phyloP scores from a whole-genome alignment of 2,329 filamentous ascomycete species.

The Sporothrix sp. region DNA sequence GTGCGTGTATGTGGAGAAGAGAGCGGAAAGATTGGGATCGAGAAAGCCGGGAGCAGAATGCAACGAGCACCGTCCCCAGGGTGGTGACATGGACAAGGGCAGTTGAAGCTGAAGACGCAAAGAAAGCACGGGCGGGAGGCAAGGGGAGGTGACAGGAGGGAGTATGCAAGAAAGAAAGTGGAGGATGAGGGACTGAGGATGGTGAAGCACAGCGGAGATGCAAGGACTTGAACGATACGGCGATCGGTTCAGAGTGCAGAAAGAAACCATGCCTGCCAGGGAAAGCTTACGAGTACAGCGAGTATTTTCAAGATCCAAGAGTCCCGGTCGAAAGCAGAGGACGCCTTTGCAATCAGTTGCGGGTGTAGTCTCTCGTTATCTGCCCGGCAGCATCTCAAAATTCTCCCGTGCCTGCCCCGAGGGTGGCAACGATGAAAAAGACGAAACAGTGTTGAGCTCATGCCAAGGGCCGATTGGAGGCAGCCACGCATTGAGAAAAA shows the following conservation, averaged over 20 bases:
- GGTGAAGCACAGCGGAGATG: not conserved
- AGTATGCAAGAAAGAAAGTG: constrained; percentile 22
- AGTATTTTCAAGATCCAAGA: no score
- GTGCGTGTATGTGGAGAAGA: constrained; percentile 9
- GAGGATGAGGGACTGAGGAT: not conserved
- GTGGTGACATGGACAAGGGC: constrained; percentile 13
- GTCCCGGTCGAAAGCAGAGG: not conserved
- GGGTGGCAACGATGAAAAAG: constrained; percentile 29
- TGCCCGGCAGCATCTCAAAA: constrained; percentile 12
- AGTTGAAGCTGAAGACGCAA: constrained; percentile 5
- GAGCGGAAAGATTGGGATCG: constrained; percentile 7
- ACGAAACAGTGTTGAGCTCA: constrained; percentile 37
- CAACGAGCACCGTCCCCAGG: constrained; percentile 2
- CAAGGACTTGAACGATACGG: no score
- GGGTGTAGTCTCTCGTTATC: no score
- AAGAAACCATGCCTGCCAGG: not conserved
- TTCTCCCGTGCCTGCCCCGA: not conserved
- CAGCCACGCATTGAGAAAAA: constrained; percentile 23
- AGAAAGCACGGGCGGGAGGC: not conserved
- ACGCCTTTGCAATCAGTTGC: not conserved
- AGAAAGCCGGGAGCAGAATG: constrained; percentile 1
- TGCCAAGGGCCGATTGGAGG: constrained; percentile 24
- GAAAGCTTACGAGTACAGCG: no score
- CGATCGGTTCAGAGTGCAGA: no score
- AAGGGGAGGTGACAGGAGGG: no score